Conservation (phyloP, 228 moss, liverwort and hornwort species). For the Sphagnum fallax region DNA sequence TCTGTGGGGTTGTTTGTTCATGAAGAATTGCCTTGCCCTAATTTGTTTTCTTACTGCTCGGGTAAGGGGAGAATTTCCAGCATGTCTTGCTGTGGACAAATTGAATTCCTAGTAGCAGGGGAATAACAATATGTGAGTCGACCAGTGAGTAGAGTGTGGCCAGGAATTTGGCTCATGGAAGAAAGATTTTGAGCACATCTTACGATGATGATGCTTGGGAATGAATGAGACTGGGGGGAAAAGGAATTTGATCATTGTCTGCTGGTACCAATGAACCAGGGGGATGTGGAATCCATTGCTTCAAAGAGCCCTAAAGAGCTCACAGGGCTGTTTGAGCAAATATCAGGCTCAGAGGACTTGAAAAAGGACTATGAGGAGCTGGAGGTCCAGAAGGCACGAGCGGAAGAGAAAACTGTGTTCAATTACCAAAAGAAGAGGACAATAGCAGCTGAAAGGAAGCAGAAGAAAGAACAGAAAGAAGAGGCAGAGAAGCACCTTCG, state of each 20-base stretch:
- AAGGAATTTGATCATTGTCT: too few species aligned
- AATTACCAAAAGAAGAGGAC: conserved; percentile 95
- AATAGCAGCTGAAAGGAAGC: conserved; percentile 92
- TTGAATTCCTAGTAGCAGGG: too few species aligned
- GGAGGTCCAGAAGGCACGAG: conserved; percentile 85
- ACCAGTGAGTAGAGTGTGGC: too few species aligned
- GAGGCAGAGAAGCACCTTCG: conserved; percentile 98
- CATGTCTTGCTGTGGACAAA: too few species aligned
- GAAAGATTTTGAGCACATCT: too few species aligned
- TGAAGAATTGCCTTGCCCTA: too few species aligned
- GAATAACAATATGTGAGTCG: too few species aligned
- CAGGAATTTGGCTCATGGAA: too few species aligned
- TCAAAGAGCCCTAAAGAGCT: conserved; percentile 97
- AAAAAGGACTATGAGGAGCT: conserved; percentile 95
- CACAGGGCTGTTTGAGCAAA: conserved; percentile 93
- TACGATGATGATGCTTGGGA: too few species aligned
- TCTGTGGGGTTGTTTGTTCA: neutral
- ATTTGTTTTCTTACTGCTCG: too few species aligned
- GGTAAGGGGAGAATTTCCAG: too few species aligned
- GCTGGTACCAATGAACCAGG: conserved; percentile 24
- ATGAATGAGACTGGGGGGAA: too few species aligned
- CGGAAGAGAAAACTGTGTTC: conserved; percentile 86
- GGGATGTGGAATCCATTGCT: conserved; percentile 96
- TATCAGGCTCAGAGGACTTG: conserved; percentile 90
- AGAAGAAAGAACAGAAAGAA: conserved; percentile 99